A percentile compares a stretch with the other conserved stretches of the same genome.
Evolutionary conservation across 208 protist genomes (phyloP).

Genomic region (Naegleria lovaniensis): DNA sequence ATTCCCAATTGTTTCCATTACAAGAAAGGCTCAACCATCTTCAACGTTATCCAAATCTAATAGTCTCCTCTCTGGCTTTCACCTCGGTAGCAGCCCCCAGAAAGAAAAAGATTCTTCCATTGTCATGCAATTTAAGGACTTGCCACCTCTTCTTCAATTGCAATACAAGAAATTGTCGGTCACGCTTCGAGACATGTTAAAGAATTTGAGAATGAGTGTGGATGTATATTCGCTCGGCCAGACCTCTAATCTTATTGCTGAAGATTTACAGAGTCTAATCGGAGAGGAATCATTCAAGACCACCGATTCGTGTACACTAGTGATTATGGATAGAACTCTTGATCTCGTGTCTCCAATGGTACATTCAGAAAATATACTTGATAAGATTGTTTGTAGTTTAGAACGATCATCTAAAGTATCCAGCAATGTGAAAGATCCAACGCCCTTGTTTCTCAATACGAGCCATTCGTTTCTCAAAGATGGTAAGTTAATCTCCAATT

Average conservation of each 20-base stretch:
- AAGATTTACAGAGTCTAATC: conserved; percentile 2
- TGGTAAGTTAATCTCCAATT: background rate
- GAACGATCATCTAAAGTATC: background rate
- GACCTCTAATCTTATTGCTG: background rate
- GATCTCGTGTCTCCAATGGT: background rate
- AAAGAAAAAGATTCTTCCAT: background rate
- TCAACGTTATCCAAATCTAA: background rate
- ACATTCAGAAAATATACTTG: background rate
- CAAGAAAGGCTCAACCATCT: background rate
- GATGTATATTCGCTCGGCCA: background rate
- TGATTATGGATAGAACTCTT: background rate
- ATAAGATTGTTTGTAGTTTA: background rate
- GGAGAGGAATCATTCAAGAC: background rate
- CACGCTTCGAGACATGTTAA: background rate
- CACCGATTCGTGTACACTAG: background rate
- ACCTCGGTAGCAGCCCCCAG: background rate
- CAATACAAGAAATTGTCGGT: background rate
- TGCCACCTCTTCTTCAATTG: background rate
- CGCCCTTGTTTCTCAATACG: background rate
- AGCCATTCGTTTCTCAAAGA: background rate
- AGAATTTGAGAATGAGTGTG: background rate
- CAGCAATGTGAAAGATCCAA: background rate
- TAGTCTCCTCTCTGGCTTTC: background rate
- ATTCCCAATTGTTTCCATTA: background rate
- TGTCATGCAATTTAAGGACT: background rate